Evolutionary conservation across 495 filamentous ascomycete species (phyloP).

Genomic region (Paragyromitra xinjiangensis): DNA sequence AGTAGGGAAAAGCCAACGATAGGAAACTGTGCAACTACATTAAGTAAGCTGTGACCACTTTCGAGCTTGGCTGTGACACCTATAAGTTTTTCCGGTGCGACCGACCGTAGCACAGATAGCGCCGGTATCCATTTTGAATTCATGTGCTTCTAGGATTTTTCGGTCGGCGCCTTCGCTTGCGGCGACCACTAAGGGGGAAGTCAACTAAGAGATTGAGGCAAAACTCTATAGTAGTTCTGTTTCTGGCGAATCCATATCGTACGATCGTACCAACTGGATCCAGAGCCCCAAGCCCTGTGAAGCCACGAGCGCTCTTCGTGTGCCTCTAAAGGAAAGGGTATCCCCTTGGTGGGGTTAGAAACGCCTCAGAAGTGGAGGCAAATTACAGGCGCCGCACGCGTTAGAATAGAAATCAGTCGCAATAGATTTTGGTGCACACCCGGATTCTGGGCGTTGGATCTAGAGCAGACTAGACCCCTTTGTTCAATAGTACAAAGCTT

Average conservation of each 20-base stretch:
- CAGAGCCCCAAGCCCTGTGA: conserved; percentile 18
- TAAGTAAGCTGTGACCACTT: conserved; percentile 30
- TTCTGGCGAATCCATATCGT: conserved; percentile 13
- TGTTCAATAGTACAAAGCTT: conserved; percentile 9
- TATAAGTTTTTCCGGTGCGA: conserved; percentile 45
- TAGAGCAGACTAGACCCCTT: conserved; percentile 9
- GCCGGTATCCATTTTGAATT: conserved; percentile 28
- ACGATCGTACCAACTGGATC: conserved; percentile 18
- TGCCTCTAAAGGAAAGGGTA: conserved; percentile 8
- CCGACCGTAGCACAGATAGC: conserved; percentile 26
- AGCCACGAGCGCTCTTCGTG: conserved; percentile 29
- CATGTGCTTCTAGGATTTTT: conserved; percentile 22
- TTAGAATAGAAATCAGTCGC: conserved; percentile 12
- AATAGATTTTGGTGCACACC: background rate
- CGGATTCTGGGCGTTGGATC: conserved; percentile 14
- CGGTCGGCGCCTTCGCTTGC: conserved; percentile 33
- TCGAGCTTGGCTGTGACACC: conserved; percentile 40
- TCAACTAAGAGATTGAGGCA: conserved; percentile 27
- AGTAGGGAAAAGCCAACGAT: conserved; percentile 2
- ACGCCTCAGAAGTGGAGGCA: conserved; percentile 19
- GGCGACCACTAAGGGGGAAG: conserved; percentile 19
- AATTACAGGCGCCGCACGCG: conserved; percentile 21
- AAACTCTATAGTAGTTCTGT: conserved; percentile 1
- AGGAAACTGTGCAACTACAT: conserved; percentile 10
- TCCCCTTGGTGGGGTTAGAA: background rate